Percentiles rank a stretch among this genome's conserved stretches.
Conservation (phyloP, 192 early-diverging fungal species). For the Coemansia sp. region DNA sequence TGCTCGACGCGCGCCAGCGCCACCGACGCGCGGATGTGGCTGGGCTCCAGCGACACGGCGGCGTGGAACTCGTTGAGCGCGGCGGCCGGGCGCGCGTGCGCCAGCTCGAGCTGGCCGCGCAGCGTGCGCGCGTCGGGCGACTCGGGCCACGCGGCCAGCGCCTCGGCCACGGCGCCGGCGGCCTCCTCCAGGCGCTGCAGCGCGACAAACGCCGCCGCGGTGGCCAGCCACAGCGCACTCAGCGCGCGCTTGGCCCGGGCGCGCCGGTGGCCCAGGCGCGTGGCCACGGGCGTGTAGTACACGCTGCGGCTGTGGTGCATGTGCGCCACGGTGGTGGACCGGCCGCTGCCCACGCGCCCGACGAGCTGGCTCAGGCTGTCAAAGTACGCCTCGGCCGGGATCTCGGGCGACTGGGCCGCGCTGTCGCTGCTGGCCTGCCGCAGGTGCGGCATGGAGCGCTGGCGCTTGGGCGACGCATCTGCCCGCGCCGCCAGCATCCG, state of each 20-base stretch:
- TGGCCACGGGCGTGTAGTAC: conserved; percentile 38
- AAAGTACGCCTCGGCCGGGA: conserved; percentile 36
- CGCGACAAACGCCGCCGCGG: conserved; percentile 29
- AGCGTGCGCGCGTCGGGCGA: conserved; percentile 44
- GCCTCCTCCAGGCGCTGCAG: conserved; percentile 40
- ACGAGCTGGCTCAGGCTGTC: conserved; percentile 14
- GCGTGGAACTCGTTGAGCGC: conserved; percentile 50
- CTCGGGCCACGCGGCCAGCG: conserved; percentile 41
- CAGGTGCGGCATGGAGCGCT: conserved; percentile 50
- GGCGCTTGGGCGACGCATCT: conserved; percentile 27
- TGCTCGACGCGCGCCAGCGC: conserved; percentile 44
- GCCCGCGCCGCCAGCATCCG: background rate
- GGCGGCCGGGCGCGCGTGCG: conserved; percentile 12
- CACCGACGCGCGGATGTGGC: conserved; percentile 39
- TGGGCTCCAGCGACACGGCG: conserved; percentile 40
- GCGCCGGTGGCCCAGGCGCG: conserved; percentile 22
- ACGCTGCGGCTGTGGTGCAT: conserved; percentile 12
- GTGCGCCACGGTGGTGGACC: background rate
- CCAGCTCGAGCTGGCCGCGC: conserved; percentile 41
- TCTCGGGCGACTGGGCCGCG: conserved; percentile 14
- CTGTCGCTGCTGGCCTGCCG: conserved; percentile 18
- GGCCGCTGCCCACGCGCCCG: conserved; percentile 11
- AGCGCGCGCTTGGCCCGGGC: conserved; percentile 34
- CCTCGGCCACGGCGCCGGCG: conserved; percentile 29
- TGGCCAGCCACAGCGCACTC: conserved; percentile 41